Conservation (phyloP, 495 filamentous ascomycete species). For the Evansstolkia leycettana region DNA sequence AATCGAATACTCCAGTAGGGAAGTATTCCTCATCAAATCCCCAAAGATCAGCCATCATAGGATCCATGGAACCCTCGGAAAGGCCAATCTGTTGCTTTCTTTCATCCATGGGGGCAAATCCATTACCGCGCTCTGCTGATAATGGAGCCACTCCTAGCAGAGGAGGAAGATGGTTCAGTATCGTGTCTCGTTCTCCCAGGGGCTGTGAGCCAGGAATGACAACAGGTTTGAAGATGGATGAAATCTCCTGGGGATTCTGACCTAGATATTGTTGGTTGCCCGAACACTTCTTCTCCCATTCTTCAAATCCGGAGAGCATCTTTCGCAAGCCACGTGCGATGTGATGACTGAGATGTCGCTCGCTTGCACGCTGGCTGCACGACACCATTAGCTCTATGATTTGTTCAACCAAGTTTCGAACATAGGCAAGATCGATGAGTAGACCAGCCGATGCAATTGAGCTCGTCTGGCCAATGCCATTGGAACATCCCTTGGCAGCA, state of each 20-base stretch:
- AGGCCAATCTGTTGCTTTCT: slow-evolving; percentile 23
- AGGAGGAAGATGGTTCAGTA: slow-evolving; percentile 28
- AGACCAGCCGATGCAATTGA: slow-evolving; percentile 35
- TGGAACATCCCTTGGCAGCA: slow-evolving; percentile 30
- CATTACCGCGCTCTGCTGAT: slow-evolving; percentile 31
- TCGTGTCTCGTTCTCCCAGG: slow-evolving; percentile 27
- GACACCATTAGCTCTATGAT: slow-evolving; percentile 36
- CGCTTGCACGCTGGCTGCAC: slow-evolving; percentile 36
- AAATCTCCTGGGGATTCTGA: slow-evolving; percentile 11
- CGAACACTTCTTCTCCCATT: slow-evolving; percentile 31
- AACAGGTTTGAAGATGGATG: slow-evolving; percentile 29
- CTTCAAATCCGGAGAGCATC: slow-evolving; percentile 36
- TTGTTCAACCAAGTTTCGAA: slow-evolving; percentile 30
- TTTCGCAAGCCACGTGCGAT: slow-evolving; percentile 40
- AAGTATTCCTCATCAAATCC: slow-evolving; percentile 38
- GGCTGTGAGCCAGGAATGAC: slow-evolving; percentile 28
- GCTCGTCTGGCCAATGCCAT: slow-evolving; percentile 19
- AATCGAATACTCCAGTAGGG: slow-evolving; percentile 37
- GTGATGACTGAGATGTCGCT: slow-evolving; percentile 41
- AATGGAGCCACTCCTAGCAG: slow-evolving; percentile 31
- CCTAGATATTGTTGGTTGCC: slow-evolving; percentile 10
- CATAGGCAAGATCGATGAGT: slow-evolving; percentile 26
- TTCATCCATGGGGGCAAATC: slow-evolving; percentile 13
- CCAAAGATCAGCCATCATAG: slow-evolving; percentile 38
- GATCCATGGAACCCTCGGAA: slow-evolving; percentile 32